phyloP scores from a whole-genome alignment of 371 early-diverging fungal genomes.

The Haplosporangium sp. region DNA sequence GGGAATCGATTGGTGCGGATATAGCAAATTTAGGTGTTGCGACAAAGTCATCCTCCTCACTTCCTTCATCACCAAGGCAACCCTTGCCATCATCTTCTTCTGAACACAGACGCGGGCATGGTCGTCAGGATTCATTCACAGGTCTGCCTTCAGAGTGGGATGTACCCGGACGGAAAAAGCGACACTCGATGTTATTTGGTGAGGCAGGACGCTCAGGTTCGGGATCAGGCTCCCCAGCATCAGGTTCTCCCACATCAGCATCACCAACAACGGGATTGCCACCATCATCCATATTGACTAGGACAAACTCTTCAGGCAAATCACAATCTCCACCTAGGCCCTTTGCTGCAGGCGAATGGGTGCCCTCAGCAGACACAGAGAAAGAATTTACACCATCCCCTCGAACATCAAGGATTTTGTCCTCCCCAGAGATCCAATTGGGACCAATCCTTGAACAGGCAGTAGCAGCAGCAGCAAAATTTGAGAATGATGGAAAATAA shows the following conservation, averaged over 20 bases:
- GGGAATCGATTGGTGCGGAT: slow-evolving; percentile 4
- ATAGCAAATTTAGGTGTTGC: background rate
- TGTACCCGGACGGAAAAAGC: slow-evolving; percentile 33
- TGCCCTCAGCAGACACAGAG: slow-evolving; percentile 1
- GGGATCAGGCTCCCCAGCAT: slow-evolving; percentile 12
- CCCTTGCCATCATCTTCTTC: slow-evolving; percentile 8
- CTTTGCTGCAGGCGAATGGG: slow-evolving; percentile 18
- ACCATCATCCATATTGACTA: background rate
- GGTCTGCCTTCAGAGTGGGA: slow-evolving; percentile 48
- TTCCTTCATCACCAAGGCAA: background rate
- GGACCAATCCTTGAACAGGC: slow-evolving; percentile 8
- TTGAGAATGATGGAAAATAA: background rate
- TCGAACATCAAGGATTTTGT: slow-evolving; percentile 41
- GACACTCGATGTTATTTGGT: slow-evolving; percentile 50
- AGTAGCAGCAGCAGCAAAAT: background rate
- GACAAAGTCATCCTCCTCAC: background rate
- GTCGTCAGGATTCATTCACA: slow-evolving; percentile 37
- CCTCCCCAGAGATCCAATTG: slow-evolving; percentile 38
- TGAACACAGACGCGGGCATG: slow-evolving; percentile 8
- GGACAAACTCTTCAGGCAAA: slow-evolving; percentile 6
- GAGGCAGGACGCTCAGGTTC: slow-evolving; percentile 20
- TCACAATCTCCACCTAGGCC: background rate
- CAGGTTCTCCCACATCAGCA: slow-evolving; percentile 6
- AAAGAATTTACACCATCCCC: slow-evolving; percentile 22
- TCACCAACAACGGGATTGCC: slow-evolving; percentile 8